Evolutionary conservation across 805 yeast species (phyloP), one percentile per base, ranked within the genome.

Genomic region (Sungouiozyma intestinalis): DNA sequence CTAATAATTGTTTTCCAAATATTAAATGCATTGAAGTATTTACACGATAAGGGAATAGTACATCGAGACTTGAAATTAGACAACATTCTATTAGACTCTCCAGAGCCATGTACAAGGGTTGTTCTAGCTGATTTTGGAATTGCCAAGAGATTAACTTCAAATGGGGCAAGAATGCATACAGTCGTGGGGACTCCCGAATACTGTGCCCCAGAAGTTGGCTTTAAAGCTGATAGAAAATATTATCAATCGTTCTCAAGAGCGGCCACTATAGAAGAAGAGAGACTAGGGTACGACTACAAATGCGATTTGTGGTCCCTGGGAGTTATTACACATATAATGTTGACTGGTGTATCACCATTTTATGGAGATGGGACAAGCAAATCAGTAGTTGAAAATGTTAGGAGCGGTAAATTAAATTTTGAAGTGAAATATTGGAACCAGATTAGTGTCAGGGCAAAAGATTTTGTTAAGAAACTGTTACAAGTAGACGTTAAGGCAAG

Each of bases 271-370:
- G 56, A 49, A 14, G 55, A 53, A 39, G 44, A 50, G 15, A 45
- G 47, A 13, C 41, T 35, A 13, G 79, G 79, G 0, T 78, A 79
- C 51, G 73, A 69, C 45, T 61, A 59, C 24, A 76, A 74, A 50
- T 78, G 84, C 52, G 86, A 80, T 56, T 56, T 77, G 33, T 80
- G 86, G 87, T 79, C 86, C 1, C 50, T 80, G 3, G 86, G 86
- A 0, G 71, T 80, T 0, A 70, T 79, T 14, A 52, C 70, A 3
- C 77, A 77, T 57, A 75, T 79, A 11, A 58, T 80, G 57, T 57
- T 79, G 14, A 75, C 79, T 34, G 85, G 84, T 0, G 66, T 76
- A 2, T 78, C 85, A 0, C 85, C 85, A 4, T 79, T 79, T 50
- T 75, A 72, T 48, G 71, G 65, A 2, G 66, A 69, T 40, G 72